Base-by-base conservation (phyloP, 345 rosid genomes). In the Eucalyptus leucophloia region DNA sequence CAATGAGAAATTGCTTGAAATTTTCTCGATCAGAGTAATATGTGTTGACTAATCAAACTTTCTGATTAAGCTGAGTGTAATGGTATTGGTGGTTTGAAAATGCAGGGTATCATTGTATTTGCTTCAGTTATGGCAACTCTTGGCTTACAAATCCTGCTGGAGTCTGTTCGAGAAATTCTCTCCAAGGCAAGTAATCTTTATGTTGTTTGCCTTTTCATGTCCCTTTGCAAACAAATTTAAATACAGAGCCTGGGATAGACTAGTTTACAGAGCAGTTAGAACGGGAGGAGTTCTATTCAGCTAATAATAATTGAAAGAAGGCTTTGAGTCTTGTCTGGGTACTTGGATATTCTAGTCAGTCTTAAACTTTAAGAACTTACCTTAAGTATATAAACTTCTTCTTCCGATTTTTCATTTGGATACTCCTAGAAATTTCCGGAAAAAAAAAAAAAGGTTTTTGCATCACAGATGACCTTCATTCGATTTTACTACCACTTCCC, bases 71-170 rank as follows among this genome's bases (percentile, higher is more conserved):
- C 28, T 2, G 24, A 17, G 14, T 86, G 30, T 40, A 45, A 54
- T 54, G 80, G 49, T 53, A 49, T 30, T 42, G 54, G 47, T 50
- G 47, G 5, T 21, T 56, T 49, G 19, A 83, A n/a, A 34, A 2
- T 69, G 87, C 90, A 90, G 91, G 91, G 91, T 32, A 90, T 90
- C 90, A 88, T 91, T 87, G 94, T 93, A 32, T 93, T 93, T 62
- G 94, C 94, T 37, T 93, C 94, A 37, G 91, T 89, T 9, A 93
- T 93, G 93, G 93, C 94, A 28, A 91, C 92, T 49, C 93, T 93
- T 26, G 94, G 94, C 24, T 85, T 93, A 42, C 94, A 93, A 87
- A 89, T 93, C 47, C 89, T 93, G 37, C 89, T 93, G 9, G 94
- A 91, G 89, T 91, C 93, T 77, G 89, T 49, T 47, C 93, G 93